phyloP scores from a whole-genome alignment of 768 basidiomycete genomes.

The Austroboletus festivus region DNA sequence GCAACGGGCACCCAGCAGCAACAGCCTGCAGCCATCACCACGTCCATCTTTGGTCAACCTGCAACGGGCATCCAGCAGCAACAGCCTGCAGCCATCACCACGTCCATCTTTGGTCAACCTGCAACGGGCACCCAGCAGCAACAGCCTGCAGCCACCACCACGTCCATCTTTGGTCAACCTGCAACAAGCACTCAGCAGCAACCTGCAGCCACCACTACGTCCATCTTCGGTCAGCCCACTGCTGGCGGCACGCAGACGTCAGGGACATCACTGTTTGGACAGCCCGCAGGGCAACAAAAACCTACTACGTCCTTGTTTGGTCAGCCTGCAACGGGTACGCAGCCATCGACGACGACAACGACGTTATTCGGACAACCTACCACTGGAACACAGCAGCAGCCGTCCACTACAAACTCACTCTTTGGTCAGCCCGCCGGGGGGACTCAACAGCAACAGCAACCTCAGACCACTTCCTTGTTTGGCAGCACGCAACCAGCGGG shows the following conservation, averaged over 20 bases:
- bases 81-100: conserved; percentile 12
- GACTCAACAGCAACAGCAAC: conserved; percentile 16
- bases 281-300: conserved; percentile 15
- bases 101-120: conserved; percentile 28
- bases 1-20: conserved; percentile 11
- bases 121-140: conserved; percentile 26
- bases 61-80: conserved; percentile 34
- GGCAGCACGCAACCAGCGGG: conserved; percentile 15
- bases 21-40: not conserved
- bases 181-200: not conserved
- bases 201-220: not conserved
- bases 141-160: conserved; percentile 18
- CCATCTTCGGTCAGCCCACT: not conserved
- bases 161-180: conserved; percentile 39
- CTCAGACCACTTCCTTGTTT: conserved; percentile 30
- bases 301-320: conserved; percentile 14
- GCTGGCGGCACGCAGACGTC: not conserved
- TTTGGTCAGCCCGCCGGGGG: conserved; percentile 37
- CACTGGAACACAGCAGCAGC: conserved; percentile 14
- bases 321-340: conserved; percentile 32
- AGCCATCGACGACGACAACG: conserved; percentile 3
- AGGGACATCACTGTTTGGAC: conserved; percentile 27
- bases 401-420: conserved; percentile 19
- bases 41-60: conserved; percentile 29
- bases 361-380: conserved; percentile 29